phyloP scores from a whole-genome alignment of 305 asterid species.

The Fraxinus platypoda region DNA sequence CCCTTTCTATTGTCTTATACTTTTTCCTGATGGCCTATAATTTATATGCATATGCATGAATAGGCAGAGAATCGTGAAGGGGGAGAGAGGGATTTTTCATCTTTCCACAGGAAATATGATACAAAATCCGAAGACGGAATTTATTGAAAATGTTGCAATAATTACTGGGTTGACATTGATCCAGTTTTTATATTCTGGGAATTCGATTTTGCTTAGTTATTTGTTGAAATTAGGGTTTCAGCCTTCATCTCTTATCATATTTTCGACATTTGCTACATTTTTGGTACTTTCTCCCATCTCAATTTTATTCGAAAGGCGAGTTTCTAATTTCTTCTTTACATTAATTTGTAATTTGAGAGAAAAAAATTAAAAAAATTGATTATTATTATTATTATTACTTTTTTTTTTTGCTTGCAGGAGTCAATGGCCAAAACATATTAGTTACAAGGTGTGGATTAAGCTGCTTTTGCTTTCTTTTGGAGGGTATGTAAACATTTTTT shows the following conservation, averaged over 20 bases:
- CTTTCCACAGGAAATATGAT: slow-evolving; percentile 19
- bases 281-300: slow-evolving; percentile 63
- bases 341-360: background rate
- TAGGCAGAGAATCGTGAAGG: slow-evolving; percentile 10
- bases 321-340: background rate
- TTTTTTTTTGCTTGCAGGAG: slow-evolving; percentile 42
- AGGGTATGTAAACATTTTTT: slow-evolving; percentile 42
- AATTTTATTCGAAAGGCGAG: slow-evolving; percentile 60
- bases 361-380: background rate
- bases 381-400: background rate
- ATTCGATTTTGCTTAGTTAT: slow-evolving; percentile 62
- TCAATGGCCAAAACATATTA: slow-evolving; percentile 65
- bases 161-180: slow-evolving; percentile 56
- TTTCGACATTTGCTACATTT: slow-evolving; percentile 66
- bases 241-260: slow-evolving; percentile 61
- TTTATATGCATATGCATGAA: slow-evolving; percentile 18
- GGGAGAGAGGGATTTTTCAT: slow-evolving; percentile 19
- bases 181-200: slow-evolving; percentile 73
- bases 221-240: slow-evolving; percentile 62
- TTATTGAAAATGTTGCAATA: slow-evolving; percentile 49
- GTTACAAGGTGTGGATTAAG: slow-evolving; percentile 46
- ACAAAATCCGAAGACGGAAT: slow-evolving; percentile 31
- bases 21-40: background rate
- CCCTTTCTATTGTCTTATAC: background rate
- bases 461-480: slow-evolving; percentile 68